Percentiles rank a stretch among this genome's conserved stretches.
phyloP scores from a whole-genome alignment of 352 stramenopile species.

The Pythium grandisporangium region DNA sequence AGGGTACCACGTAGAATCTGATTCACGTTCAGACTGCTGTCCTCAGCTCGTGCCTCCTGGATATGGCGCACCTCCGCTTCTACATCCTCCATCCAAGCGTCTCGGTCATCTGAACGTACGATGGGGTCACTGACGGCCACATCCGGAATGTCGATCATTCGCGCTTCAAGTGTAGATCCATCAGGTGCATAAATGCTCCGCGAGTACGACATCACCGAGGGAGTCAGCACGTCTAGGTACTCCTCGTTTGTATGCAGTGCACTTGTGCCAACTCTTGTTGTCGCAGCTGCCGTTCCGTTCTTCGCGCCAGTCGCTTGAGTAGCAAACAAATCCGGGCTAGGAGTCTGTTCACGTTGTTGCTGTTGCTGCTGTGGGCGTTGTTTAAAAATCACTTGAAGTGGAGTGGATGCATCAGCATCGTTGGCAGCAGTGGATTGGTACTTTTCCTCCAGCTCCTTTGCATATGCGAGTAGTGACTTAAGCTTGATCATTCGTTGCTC shows the following conservation, averaged over 20 bases:
- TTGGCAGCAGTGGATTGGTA: slow-evolving; percentile 18
- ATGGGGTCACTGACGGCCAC: slow-evolving; percentile 25
- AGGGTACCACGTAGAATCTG: slow-evolving; percentile 43
- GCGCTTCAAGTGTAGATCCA: slow-evolving; percentile 61
- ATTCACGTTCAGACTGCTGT: slow-evolving; percentile 34
- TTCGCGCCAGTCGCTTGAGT: slow-evolving; percentile 2
- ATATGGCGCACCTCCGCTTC: slow-evolving; percentile 48
- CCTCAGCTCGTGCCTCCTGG: slow-evolving; percentile 34
- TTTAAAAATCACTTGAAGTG: slow-evolving; percentile 81
- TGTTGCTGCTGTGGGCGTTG: slow-evolving; percentile 51
- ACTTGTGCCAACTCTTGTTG: no score
- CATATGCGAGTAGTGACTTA: no score
- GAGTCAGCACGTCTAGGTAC: slow-evolving; percentile 56
- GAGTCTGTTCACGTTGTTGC: slow-evolving; percentile 1
- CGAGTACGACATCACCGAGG: slow-evolving; percentile 47
- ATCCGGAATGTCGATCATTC: slow-evolving; percentile 58
- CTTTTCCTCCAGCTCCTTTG: slow-evolving; percentile 39
- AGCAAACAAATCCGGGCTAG: slow-evolving; percentile 4
- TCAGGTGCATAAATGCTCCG: slow-evolving; percentile 65
- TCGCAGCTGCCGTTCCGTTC: no score
- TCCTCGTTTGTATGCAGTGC: slow-evolving; percentile 18
- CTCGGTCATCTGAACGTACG: slow-evolving; percentile 38
- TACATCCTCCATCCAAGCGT: slow-evolving; percentile 52
- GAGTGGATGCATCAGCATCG: slow-evolving; percentile 20
- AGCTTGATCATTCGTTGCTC: no score